Evolutionary conservation across 2,329 filamentous ascomycete genomes (phyloP).

Genomic region (Beauveria varroae): DNA sequence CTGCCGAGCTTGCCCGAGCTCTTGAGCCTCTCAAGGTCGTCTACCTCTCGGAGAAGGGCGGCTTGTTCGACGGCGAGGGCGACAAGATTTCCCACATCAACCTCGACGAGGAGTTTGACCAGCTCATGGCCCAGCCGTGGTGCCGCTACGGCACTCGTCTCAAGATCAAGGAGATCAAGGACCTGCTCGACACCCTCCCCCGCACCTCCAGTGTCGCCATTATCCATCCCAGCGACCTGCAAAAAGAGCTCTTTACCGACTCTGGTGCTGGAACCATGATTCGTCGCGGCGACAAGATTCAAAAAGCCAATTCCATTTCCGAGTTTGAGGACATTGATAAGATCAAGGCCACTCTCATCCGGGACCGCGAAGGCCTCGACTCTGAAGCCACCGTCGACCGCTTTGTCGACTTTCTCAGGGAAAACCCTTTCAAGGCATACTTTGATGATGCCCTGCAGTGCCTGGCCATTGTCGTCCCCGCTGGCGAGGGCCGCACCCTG

Average conservation of each 20-base stretch:
- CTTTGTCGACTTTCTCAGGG: slow-evolving; percentile 72
- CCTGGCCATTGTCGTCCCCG: slow-evolving; percentile 78
- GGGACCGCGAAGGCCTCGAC: slow-evolving; percentile 75
- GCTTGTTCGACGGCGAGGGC: slow-evolving; percentile 84
- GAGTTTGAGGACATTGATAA: slow-evolving; percentile 70
- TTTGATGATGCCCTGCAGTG: slow-evolving; percentile 93
- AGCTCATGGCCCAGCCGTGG: slow-evolving; percentile 90
- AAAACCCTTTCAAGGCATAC: slow-evolving; percentile 81
- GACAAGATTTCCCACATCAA: slow-evolving; percentile 97
- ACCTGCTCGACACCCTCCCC: slow-evolving; percentile 79
- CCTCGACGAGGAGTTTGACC: slow-evolving; percentile 90
- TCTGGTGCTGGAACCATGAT: slow-evolving; percentile 91
- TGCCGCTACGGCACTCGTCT: slow-evolving; percentile 89
- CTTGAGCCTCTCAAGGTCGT: slow-evolving; percentile 95
- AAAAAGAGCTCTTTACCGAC: slow-evolving; percentile 96
- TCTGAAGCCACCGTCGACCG: slow-evolving; percentile 77
- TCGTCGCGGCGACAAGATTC: slow-evolving; percentile 82
- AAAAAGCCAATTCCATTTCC: slow-evolving; percentile 60
- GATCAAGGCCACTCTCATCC: slow-evolving; percentile 73
- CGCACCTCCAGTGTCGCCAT: slow-evolving; percentile 93
- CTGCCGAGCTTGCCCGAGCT: slow-evolving; percentile 81
- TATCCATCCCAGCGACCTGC: slow-evolving; percentile 90
- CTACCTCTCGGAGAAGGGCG: slow-evolving; percentile 97
- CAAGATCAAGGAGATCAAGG: slow-evolving; percentile 98
- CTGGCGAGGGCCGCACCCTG: slow-evolving; percentile 55